Evolutionary conservation across 495 filamentous ascomycete species (phyloP).

Genomic region (Penicillium macrosclerotiorum): DNA sequence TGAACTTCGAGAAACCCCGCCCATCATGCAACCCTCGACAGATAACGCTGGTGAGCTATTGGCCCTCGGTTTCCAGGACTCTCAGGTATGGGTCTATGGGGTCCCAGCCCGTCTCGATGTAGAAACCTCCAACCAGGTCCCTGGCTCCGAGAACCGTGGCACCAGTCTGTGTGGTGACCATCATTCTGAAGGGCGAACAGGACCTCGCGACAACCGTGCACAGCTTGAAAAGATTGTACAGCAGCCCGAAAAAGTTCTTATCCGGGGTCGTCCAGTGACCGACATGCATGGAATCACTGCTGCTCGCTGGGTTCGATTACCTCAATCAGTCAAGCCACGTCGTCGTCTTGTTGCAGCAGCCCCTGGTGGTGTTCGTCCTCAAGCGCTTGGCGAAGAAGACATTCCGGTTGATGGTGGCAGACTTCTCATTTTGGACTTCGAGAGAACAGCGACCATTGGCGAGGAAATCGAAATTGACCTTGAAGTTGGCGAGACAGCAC

Average conservation of each 20-base stretch:
- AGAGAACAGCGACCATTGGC: constrained; percentile 57
- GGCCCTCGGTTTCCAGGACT: constrained; percentile 70
- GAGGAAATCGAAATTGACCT: constrained; percentile 56
- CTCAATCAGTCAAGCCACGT: constrained; percentile 4
- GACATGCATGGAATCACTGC: constrained; percentile 45
- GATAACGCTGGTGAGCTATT: constrained; percentile 69
- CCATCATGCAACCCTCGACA: constrained; percentile 66
- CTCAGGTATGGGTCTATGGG: constrained; percentile 77
- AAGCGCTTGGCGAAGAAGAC: constrained; percentile 66
- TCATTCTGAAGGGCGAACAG: constrained; percentile 10
- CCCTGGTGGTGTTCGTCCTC: constrained; percentile 65
- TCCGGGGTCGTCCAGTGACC: constrained; percentile 37
- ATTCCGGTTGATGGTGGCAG: constrained; percentile 82
- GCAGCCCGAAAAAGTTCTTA: constrained; percentile 31
- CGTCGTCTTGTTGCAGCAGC: constrained; percentile 68
- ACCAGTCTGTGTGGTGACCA: constrained; percentile 17
- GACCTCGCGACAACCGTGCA: constrained; percentile 25
- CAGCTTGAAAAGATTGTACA: constrained; percentile 34
- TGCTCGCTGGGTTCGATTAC: constrained; percentile 39
- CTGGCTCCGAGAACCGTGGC: constrained; percentile 3
- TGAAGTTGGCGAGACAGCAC: constrained; percentile 70
- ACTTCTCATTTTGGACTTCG: constrained; percentile 75
- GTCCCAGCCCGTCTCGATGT: constrained; percentile 71
- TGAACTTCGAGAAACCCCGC: constrained; percentile 44
- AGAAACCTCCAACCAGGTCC: constrained; percentile 23